These are phyloP conservation scores for Cryphonectria japonica DNA, from an alignment of 2,329 filamentous ascomycete genomes.

Conservation along the genomic window DNA sequence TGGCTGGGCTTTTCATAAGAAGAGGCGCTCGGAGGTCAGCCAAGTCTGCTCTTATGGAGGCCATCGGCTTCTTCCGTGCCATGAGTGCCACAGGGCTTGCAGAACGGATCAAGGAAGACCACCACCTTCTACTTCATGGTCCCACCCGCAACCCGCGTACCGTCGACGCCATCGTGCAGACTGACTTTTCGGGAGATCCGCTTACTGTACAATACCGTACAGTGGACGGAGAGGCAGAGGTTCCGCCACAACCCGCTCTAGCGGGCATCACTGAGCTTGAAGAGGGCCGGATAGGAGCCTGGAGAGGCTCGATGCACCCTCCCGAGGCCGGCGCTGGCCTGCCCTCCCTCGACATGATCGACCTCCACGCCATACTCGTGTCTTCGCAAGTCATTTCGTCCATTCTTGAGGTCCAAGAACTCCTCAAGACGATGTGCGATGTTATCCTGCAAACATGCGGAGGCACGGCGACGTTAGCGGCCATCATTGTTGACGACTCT, in stretches of 20 bases:
- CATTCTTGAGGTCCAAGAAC: constrained; percentile 73
- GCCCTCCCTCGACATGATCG: constrained; percentile 80
- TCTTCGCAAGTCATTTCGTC: constrained; percentile 81
- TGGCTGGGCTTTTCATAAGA: constrained; percentile 72
- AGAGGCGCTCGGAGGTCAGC: constrained; percentile 69
- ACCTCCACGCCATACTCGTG: constrained; percentile 76
- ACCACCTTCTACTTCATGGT: constrained; percentile 68
- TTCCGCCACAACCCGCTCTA: constrained; percentile 48
- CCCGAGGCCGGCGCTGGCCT: constrained; percentile 64
- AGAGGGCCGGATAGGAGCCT: constrained; percentile 64
- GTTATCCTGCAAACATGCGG: constrained; percentile 80
- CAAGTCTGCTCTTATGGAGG: constrained; percentile 68
- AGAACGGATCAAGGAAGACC: constrained; percentile 68
- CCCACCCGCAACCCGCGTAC: constrained; percentile 62
- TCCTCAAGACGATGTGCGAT: constrained; percentile 80
- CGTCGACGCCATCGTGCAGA: constrained; percentile 69
- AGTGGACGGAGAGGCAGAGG: constrained; percentile 50
- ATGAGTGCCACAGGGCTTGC: constrained; percentile 72
- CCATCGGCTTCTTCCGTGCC: constrained; percentile 69
- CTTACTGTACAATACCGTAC: constrained; percentile 56
- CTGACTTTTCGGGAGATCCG: constrained; percentile 66
- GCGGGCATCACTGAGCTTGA: constrained; percentile 52
- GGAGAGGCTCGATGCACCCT: constrained; percentile 63
- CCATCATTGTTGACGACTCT: constrained; percentile 74
- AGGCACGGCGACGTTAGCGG: constrained; percentile 69